Evolutionary conservation across 441 rosid species (phyloP), one percentile per base, ranked within the genome.

Genomic region (Macaranga tanarius): DNA sequence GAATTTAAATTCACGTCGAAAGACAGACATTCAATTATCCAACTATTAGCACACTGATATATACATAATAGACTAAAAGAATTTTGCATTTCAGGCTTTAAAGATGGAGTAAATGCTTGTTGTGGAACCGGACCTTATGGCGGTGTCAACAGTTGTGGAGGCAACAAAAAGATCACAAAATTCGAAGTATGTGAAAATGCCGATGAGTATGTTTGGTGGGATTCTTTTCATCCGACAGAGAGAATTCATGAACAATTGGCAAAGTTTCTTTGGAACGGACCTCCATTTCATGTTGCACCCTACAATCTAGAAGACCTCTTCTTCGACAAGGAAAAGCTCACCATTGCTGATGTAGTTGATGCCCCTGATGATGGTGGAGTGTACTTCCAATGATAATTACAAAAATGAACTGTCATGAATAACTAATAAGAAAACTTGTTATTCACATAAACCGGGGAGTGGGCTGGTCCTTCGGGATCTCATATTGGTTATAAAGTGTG

Each of bases 211-310:
- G 63, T 87, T 8, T 84, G 91, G 91, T 86, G 85, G 88, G 88
- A 87, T 75, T 80, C 88, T 11, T 77, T 74, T 76, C 91, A 87
- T 75, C 83, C 89, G 20, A 82, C 87, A 1, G 87, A 87, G 44
- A 71, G 76, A 54, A 67, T 86, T 59, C 86, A 87, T 61, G 56
- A 80, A 81, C 81, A 80, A 62, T 11, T 77, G 38, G 88, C 91
- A 6, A 69, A 80, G 74, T 55, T 65, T 31, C 70, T 87, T 7
- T 87, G 91, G 91, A 67, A 62, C 0, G 86, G 81, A 52, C 70
- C 80, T 15, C 44, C 77, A n/a, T 57, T 73, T 0, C 61, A 67
- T 10, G 86, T 79, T 0, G 85, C 83, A 48, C 86, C 87, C 2
- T 76, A 66, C 79, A 87, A 54, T 25, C 71, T 86, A 2, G 62